These are phyloP conservation scores for Exophiala sideris DNA, from an alignment of 2,329 filamentous ascomycete species.

Conservation along the genomic window DNA sequence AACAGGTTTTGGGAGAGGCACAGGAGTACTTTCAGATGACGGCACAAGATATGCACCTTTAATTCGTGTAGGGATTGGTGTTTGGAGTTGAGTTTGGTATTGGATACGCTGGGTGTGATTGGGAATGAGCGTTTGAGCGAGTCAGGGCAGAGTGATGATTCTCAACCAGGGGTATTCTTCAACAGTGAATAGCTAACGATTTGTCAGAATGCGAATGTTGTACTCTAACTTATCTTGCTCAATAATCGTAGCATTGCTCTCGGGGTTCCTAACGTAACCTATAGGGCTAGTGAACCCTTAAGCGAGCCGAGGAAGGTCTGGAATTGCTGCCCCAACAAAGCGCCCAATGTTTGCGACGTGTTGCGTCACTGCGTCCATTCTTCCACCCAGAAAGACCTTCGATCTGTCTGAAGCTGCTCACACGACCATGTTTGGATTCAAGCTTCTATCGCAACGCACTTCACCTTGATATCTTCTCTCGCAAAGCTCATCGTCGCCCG, in stretches of 20 bases:
- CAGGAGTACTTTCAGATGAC: constrained; percentile 26
- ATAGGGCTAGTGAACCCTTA: too few species aligned
- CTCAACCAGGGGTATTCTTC: too few species aligned
- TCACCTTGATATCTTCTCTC: neutral
- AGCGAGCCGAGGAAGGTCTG: too few species aligned
- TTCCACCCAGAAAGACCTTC: neutral
- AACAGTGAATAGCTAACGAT: too few species aligned
- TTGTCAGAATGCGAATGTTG: too few species aligned
- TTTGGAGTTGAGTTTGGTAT: neutral
- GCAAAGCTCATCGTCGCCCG: neutral
- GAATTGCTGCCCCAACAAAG: neutral
- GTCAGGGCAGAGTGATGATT: neutral
- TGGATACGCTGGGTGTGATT: neutral
- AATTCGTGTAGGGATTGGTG: neutral
- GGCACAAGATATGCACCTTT: constrained; percentile 17
- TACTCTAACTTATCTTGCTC: too few species aligned
- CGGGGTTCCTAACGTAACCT: too few species aligned
- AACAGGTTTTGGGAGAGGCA: constrained; percentile 16
- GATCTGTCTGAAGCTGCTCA: neutral
- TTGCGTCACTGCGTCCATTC: neutral
- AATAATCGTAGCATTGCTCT: too few species aligned
- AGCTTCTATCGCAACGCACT: neutral
- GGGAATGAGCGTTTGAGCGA: neutral
- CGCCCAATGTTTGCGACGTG: neutral
- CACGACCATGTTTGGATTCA: neutral